These are phyloP conservation scores for Fraxinus excelsior DNA, from an alignment of 257 asterid genomes.

Conservation along the genomic window DNA sequence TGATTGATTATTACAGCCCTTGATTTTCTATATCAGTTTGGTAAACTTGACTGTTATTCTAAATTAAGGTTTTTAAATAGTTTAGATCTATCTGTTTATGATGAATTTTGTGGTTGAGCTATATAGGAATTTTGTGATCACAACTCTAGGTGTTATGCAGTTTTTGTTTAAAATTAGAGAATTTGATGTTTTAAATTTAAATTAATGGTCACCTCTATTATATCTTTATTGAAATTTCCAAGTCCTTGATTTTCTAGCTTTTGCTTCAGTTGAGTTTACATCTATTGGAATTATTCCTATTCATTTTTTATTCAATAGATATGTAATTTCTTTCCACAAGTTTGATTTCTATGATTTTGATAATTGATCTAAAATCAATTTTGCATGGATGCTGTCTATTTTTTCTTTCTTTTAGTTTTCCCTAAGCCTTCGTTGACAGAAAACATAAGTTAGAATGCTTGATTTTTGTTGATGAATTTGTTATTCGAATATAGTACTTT, in stretches of 20 bases:
- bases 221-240: neutral
- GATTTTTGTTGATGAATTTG: too few species aligned
- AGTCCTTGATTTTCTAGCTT: constrained; percentile 4
- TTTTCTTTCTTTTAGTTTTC: too few species aligned
- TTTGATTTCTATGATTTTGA: constrained; percentile 5
- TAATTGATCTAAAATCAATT: neutral
- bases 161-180: neutral
- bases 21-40: too few species aligned
- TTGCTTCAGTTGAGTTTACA: constrained; percentile 9
- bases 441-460: too few species aligned
- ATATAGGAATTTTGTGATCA: neutral
- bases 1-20: too few species aligned
- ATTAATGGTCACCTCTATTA: neutral
- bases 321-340: neutral
- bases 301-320: neutral
- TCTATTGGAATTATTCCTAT: constrained; percentile 2
- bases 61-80: neutral
- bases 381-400: neutral
- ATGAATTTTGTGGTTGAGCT: neutral
- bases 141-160: neutral
- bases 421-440: too few species aligned
- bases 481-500: too few species aligned
- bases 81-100: neutral
- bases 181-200: constrained; percentile 5
- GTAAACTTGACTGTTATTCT: neutral